Evolutionary conservation across 345 rosid genomes (phyloP), one percentile per base, ranked within the genome.

Genomic region (Rhizophora mangle): DNA sequence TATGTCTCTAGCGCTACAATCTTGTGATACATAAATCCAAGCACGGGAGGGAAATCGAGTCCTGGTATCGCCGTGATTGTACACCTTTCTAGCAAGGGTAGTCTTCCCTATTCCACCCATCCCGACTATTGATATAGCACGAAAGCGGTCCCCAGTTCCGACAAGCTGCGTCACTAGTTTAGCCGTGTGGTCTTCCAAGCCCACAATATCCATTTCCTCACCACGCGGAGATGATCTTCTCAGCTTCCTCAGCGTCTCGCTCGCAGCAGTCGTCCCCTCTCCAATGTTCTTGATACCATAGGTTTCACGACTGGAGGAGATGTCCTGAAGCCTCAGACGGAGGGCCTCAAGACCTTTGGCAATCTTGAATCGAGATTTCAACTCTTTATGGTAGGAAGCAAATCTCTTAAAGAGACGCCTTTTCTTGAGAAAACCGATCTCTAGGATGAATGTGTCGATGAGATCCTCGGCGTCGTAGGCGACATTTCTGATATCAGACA

Each of bases 391-490:
- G 26, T 34, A 6, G 34, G 67, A 69, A 49, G 67, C 30, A 22
- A 6, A 64, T 67, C 37, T 75, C 62, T 68, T 72, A 15, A 65
- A 27, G 72, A 19, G 36, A 2, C 51, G 58, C 55, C 65, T 65
- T 53, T 21, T 72, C 68, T 67, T 67, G 20, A 39, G 55, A 20
- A 60, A 52, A 67, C 66, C 83, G 7, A 68, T 62, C 49, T 65
- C 52, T 51, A 76, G 75, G 63, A 76, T 62, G 21, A 68, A 68
- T 1, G 60, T 66, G 55, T 77, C 83, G 30, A 79, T 69, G 56
- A 77, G 47, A 64, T 77, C 82, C 31, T 82, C 82, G 36, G 78
- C 64, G 60, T 80, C 82, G 8, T 80, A 77, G 9, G 80, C 74
- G 43, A 70, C 72, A 55, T 69, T 67, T 72, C 76, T 67, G 67